A percentile compares a stretch with the other conserved stretches of the same genome.
phyloP scores from a whole-genome alignment of 208 protist species.

The Trypanosoma cruzi region DNA sequence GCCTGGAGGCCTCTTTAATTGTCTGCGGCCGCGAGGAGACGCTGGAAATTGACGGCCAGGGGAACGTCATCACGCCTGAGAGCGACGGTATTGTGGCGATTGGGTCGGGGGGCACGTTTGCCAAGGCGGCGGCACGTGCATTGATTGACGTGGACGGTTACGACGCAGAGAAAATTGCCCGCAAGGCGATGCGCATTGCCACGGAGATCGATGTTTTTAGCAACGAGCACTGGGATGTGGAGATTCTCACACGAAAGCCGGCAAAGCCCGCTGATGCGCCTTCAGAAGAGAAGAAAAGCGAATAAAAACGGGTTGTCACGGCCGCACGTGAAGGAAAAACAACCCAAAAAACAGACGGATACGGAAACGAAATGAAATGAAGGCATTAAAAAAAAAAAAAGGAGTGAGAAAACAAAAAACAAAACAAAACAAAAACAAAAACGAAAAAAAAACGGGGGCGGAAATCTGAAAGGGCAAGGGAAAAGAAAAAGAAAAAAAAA shows the following conservation, averaged over 20 bases:
- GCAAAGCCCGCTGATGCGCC: not conserved
- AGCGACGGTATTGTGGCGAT: constrained; percentile 95
- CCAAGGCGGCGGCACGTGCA: constrained; percentile 93
- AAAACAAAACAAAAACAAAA: too few species aligned
- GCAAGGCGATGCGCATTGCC: constrained; percentile 95
- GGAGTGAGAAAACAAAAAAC: too few species aligned
- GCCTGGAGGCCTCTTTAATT: constrained; percentile 95
- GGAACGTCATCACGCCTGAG: constrained; percentile 95
- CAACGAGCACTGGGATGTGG: constrained; percentile 94
- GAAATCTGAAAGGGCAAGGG: too few species aligned
- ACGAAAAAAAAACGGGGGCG: too few species aligned
- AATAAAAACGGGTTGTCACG: constrained; percentile 17
- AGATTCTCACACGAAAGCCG: constrained; percentile 58
- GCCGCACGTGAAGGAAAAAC: constrained; percentile 6
- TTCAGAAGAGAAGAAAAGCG: constrained; percentile 27
- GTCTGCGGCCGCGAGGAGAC: constrained; percentile 91
- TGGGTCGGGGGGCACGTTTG: constrained; percentile 94
- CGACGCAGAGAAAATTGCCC: constrained; percentile 91
- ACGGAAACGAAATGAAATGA: constrained; percentile 4
- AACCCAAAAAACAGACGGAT: too few species aligned
- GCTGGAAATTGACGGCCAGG: constrained; percentile 94
- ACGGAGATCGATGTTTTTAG: constrained; percentile 97
- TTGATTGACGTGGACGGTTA: constrained; percentile 91
- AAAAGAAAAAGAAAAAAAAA: too few species aligned
- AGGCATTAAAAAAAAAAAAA: too few species aligned